A percentile compares a stretch with the other conserved stretches of the same genome.
Conservation (phyloP, 805 yeast species). For the Metschnikowia koreensis region DNA sequence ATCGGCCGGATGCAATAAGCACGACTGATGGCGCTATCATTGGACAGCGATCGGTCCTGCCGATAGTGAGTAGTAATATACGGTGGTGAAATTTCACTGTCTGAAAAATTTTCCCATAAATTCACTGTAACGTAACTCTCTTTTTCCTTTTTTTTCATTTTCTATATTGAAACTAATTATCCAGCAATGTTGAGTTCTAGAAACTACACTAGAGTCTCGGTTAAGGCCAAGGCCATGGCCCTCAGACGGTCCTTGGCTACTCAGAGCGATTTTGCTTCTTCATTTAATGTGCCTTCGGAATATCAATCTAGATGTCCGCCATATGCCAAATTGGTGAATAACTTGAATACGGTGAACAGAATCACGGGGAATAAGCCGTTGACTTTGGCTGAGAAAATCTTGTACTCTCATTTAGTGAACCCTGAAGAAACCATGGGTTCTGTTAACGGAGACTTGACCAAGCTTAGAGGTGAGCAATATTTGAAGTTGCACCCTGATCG, state of each 20-base stretch:
- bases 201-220: slow-evolving; percentile 8
- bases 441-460: slow-evolving; percentile 46
- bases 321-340: slow-evolving; percentile 67
- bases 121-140: not conserved
- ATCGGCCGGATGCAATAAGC: slow-evolving; percentile 16
- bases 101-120: not conserved
- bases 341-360: slow-evolving; percentile 59
- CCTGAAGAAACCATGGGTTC: slow-evolving; percentile 75
- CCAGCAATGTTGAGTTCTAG: slow-evolving; percentile 18
- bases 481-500: slow-evolving; percentile 94
- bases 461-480: slow-evolving; percentile 83
- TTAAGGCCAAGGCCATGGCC: not conserved
- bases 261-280: slow-evolving; percentile 21
- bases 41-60: slow-evolving; percentile 11
- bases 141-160: not conserved
- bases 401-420: slow-evolving; percentile 87
- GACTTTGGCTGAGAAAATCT: slow-evolving; percentile 90
- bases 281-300: slow-evolving; percentile 52
- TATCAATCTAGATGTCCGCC: slow-evolving; percentile 81
- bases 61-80: not conserved
- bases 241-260: slow-evolving; percentile 32
- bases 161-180: not conserved
- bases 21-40: slow-evolving; percentile 8
- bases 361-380: slow-evolving; percentile 71
- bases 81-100: not conserved